These are phyloP conservation scores for Chlamydomonas schloesseri DNA, from an alignment of 139 green algal species.

Conservation along the genomic window DNA sequence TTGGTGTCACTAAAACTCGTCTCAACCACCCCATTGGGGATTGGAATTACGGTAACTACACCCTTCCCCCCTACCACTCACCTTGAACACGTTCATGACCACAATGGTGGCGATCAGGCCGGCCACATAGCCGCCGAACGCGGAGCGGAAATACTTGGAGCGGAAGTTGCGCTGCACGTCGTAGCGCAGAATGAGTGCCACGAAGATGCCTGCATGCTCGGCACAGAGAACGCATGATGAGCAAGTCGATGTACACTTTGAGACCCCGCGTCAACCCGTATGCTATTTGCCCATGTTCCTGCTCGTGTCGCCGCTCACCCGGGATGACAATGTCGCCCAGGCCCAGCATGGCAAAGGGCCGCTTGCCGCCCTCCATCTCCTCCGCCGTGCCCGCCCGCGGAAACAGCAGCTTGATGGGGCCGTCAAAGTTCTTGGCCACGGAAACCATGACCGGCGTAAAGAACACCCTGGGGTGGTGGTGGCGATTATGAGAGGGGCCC, in stretches of 20 bases:
- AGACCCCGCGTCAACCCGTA: no score
- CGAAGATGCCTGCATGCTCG: conserved; percentile 96
- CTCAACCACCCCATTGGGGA: no score
- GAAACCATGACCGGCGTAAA: conserved; percentile 97
- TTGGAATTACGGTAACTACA: no score
- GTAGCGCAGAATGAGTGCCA: conserved; percentile 95
- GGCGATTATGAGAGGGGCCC: no score
- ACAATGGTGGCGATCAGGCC: conserved; percentile 91
- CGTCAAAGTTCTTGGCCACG: conserved; percentile 98
- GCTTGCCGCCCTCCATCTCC: conserved; percentile 54
- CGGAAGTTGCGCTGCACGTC: conserved; percentile 69
- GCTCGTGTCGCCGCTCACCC: no score
- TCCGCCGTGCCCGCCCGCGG: conserved; percentile 48
- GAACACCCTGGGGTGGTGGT: conserved; percentile 93
- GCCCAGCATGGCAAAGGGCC: conserved; percentile 95
- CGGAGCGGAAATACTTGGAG: conserved; percentile 69
- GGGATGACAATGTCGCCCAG: conserved; percentile 94
- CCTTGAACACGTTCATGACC: conserved; percentile 98
- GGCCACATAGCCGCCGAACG: conserved; percentile 87
- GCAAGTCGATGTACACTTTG: no score
- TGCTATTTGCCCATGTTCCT: no score
- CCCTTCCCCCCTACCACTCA: conserved; percentile 19
- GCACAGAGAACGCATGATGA: no score
- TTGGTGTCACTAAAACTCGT: no score
- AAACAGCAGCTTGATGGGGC: conserved; percentile 98